phyloP scores from a whole-genome alignment of 2,329 filamentous ascomycete genomes.

The Neonectria ditissima region DNA sequence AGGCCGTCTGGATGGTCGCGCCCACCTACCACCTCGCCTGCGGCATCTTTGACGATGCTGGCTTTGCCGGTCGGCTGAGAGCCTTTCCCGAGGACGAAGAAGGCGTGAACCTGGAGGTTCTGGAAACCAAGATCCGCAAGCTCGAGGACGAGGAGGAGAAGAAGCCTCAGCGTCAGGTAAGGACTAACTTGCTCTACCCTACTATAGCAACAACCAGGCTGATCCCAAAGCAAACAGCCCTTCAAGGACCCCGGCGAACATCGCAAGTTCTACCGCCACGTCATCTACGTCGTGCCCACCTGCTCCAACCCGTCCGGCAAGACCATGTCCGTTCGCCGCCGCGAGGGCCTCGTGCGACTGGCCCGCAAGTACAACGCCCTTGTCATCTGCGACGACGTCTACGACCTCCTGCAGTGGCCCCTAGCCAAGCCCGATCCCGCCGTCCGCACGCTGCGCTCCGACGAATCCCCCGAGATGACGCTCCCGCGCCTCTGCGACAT shows the following conservation, averaged over 20 bases:
- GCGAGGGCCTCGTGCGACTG: conserved; percentile 77
- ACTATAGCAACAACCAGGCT: not conserved
- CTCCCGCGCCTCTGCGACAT: conserved; percentile 84
- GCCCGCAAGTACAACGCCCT: conserved; percentile 84
- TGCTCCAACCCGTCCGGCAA: conserved; percentile 90
- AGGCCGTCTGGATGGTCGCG: conserved; percentile 81
- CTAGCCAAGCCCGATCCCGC: conserved; percentile 29
- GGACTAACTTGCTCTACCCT: not conserved
- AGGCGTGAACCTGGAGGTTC: conserved; percentile 75
- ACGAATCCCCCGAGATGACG: conserved; percentile 59
- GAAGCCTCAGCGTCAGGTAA: conserved; percentile 32
- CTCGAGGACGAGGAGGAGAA: conserved; percentile 45
- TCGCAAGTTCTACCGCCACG: conserved; percentile 84
- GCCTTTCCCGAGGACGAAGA: conserved; percentile 82
- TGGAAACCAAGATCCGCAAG: conserved; percentile 47
- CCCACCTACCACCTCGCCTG: conserved; percentile 89
- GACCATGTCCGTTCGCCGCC: conserved; percentile 78
- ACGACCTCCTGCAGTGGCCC: conserved; percentile 90
- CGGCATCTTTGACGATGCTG: conserved; percentile 85
- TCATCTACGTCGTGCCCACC: conserved; percentile 90
- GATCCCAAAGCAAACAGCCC: conserved; percentile 46
- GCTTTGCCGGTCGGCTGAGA: conserved; percentile 74
- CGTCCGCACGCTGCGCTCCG: conserved; percentile 41
- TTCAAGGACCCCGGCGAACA: conserved; percentile 68
- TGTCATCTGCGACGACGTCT: conserved; percentile 91